Base-by-base conservation (phyloP, 768 basidiomycete genomes). In the Boletus coccyginus region DNA sequence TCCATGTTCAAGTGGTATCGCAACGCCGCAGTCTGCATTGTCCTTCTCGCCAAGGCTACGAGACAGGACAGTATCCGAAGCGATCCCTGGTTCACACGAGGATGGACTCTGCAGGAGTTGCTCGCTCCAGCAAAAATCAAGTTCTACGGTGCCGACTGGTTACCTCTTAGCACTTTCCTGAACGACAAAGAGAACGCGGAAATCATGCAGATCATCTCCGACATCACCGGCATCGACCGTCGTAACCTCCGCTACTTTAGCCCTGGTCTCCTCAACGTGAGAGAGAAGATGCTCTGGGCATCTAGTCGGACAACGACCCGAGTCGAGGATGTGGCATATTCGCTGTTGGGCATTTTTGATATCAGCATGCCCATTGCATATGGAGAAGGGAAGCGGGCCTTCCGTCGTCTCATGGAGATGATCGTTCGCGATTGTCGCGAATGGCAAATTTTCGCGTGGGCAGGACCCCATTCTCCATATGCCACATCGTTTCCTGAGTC, bases 1-100 rank as follows among this genome's bases (percentile, higher is more conserved):
- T 58, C 69, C 38, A 68, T 69, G 68, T 62, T 62, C 52, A 58
- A 50, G 31, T 62, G 61, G 61, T 62, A 69, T 17, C 58, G 67
- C 39, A 58, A 61, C 31, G 55, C 68, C 9, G 35, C 63, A 3
- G 48, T 70, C 31, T 70, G 69, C 49, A 31, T 67, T 32, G 60
- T 62, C 11, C 59, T 47, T 27, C 60, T 70, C 9, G 58, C 57
- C 43, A 36, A 33, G 24, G 42, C 33, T 29, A 57, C 46, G 11
- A 19, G 14, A 29, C 43, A 21, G 32, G 4, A 12, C 39, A 6
- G 2, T 9, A 45, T 68, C 48, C 43, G 17, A 13, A 10, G 33
- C 10, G 67, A 68, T 45, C 61, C 56, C 6, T 70, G 67, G 67
- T 70, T 70, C 42, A 55, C 38, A 5, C 47, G 54, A 40, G 62